A percentile compares a stretch with the other conserved stretches of the same genome.
Evolutionary conservation across 192 early-diverging fungal genomes (phyloP).

Genomic region (Backusella tarrabulga): DNA sequence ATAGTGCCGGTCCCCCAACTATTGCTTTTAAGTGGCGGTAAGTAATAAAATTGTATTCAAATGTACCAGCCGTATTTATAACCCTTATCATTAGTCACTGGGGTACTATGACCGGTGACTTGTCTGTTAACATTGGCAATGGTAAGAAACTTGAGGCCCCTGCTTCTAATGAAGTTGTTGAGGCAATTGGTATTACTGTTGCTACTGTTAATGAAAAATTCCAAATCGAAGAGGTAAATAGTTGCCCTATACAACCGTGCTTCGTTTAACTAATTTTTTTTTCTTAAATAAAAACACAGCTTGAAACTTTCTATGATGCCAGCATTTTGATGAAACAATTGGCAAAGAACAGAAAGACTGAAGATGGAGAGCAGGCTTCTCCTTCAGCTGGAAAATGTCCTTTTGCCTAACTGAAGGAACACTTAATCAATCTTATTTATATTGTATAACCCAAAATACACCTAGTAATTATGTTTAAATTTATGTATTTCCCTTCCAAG

Average conservation of each 20-base stretch:
- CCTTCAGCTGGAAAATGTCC: slow-evolving; percentile 28
- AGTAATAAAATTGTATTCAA: neutral
- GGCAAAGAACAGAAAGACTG: slow-evolving; percentile 33
- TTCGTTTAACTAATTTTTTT: neutral
- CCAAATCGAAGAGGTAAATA: slow-evolving; percentile 36
- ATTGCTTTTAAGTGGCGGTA: slow-evolving; percentile 49
- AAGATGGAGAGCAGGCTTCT: slow-evolving; percentile 20
- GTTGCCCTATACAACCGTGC: neutral
- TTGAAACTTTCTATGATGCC: slow-evolving; percentile 40
- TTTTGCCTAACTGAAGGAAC: slow-evolving; percentile 11
- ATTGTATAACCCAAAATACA: neutral
- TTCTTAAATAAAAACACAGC: neutral
- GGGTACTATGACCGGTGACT: slow-evolving; percentile 40
- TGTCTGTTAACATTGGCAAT: slow-evolving; percentile 32
- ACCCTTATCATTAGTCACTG: slow-evolving; percentile 26
- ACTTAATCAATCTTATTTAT: neutral
- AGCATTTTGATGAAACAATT: slow-evolving; percentile 33
- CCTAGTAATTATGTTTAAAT: neutral
- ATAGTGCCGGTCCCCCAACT: slow-evolving; percentile 40
- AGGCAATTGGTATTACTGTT: slow-evolving; percentile 38
- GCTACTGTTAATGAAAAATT: slow-evolving; percentile 45
- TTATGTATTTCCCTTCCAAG: neutral
- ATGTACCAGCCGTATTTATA: neutral
- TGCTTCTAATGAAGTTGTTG: slow-evolving; percentile 38
- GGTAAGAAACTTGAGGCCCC: slow-evolving; percentile 39